phyloP scores from a whole-genome alignment of 495 filamentous ascomycete species.

The Penicillium arizonense region DNA sequence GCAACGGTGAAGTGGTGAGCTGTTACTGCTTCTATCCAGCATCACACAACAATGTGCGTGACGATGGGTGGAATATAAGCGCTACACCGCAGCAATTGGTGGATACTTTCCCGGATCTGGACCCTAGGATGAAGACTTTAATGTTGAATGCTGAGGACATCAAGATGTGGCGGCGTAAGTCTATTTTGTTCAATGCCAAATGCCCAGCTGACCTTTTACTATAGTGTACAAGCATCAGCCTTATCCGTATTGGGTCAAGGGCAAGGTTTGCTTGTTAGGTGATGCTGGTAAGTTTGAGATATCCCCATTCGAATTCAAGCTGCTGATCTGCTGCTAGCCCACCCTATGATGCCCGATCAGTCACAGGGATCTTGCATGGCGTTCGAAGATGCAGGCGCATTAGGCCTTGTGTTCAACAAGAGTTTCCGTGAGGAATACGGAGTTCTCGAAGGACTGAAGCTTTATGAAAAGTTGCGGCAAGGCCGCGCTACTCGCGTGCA shows the following conservation, averaged over 20 bases:
- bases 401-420: constrained; percentile 34
- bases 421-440: constrained; percentile 23
- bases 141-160: constrained; percentile 30
- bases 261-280: constrained; percentile 26
- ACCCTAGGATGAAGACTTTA: constrained; percentile 23
- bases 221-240: constrained; percentile 27
- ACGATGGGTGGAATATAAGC: constrained; percentile 28
- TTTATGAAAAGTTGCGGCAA: constrained; percentile 43
- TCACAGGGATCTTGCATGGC: constrained; percentile 38
- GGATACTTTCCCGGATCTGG: constrained; percentile 24
- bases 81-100: constrained; percentile 25
- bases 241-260: constrained; percentile 27
- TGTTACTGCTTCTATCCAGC: constrained; percentile 29
- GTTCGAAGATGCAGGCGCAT: constrained; percentile 38
- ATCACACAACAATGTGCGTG: constrained; percentile 20
- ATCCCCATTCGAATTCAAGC: background rate
- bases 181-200: background rate
- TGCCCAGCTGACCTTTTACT: background rate
- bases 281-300: constrained; percentile 20
- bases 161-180: constrained; percentile 30
- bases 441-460: constrained; percentile 22
- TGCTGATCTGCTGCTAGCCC: constrained; percentile 21
- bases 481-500: constrained; percentile 39
- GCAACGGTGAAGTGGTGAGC: constrained; percentile 25
- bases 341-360: constrained; percentile 52